Percentiles rank a stretch among this genome's conserved stretches.
Conservation (phyloP, 2,329 filamentous ascomycete genomes). For the Colletotrichum sp. region DNA sequence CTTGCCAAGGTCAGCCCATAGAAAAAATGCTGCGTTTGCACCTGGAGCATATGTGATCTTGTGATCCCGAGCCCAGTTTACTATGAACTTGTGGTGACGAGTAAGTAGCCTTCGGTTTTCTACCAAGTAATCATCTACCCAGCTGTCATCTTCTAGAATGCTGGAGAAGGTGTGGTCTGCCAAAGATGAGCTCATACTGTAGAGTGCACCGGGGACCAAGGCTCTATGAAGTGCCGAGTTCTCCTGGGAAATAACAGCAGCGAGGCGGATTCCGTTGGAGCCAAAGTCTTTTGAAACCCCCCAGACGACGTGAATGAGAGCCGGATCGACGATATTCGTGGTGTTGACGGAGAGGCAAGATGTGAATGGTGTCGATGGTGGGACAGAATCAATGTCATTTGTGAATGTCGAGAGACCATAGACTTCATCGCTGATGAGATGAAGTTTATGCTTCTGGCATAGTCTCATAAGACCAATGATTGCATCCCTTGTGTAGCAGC, state of each 20-base stretch:
- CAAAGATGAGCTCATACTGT: not conserved
- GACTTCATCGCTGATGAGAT: conserved; percentile 52
- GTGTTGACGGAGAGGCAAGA: not conserved
- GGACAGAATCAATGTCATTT: conserved; percentile 27
- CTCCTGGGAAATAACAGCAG: not conserved
- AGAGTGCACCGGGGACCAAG: not conserved
- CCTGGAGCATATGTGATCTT: not conserved
- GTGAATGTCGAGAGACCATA: conserved; percentile 49
- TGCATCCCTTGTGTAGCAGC: not conserved
- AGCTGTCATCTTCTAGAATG: not conserved
- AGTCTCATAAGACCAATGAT: not conserved
- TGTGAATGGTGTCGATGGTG: not conserved
- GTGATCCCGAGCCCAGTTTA: not conserved
- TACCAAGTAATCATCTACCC: not conserved
- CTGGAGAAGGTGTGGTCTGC: not conserved
- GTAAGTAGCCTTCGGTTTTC: not conserved
- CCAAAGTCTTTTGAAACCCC: not conserved
- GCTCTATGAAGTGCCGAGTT: conserved; percentile 25
- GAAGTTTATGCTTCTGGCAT: conserved; percentile 35
- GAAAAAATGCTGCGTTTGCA: not conserved
- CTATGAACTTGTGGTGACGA: not conserved
- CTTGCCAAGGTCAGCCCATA: not conserved
- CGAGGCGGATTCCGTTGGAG: not conserved
- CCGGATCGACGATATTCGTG: not conserved
- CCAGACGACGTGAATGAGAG: not conserved